Evolutionary conservation across 1,284 basidiomycete genomes (phyloP), one percentile per base, ranked within the genome.

Genomic region (Leccinum discolor): DNA sequence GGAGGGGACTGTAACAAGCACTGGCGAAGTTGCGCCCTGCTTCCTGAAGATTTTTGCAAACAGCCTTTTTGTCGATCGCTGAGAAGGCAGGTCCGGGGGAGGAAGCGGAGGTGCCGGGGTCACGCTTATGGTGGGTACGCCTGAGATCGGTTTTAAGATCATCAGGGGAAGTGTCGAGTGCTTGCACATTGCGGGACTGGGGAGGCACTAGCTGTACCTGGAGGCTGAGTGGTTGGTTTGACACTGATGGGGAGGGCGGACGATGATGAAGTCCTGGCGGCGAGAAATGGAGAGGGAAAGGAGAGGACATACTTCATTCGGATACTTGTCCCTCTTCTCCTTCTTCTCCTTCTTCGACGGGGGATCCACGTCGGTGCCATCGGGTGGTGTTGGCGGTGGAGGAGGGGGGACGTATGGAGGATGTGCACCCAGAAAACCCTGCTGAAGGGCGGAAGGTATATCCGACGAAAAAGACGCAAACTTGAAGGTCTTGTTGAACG

Each of bases 151-250:
- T 66, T 64, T 61, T 3, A 26, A 70, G 59, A 54, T 73, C 67
- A 14, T 72, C 68, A 60, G 68, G 69, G 12, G 70, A 69, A 29
- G 66, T 35, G 47, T 83, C 84, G 62, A 80, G 74, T 5, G 82
- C 82, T 38, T 79, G 80, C 4, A 81, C 75, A 7, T 68, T 47
- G 26, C 84, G 83, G 21, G 82, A 78, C 65, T 85, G 82, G 0
- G 90, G 89, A 12, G 91, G 91, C 8, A 98, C 91, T 38, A 98
- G 88, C 78, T 98, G 96, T 6, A 98, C 90, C 76, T 98, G 96
- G 1, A 98, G 84, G 76, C 97, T 98, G 60, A 97, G 83, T 0
- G 95, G 94, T 72, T 98, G 95, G 70, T 92, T 93, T 18, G 88
- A 85, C 75, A 90, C 29, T 16, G 90, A 87, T 1, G 95, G 92